Base-by-base conservation (phyloP, 2,329 filamentous ascomycete genomes). In the Phyllosticta citriasiana region DNA sequence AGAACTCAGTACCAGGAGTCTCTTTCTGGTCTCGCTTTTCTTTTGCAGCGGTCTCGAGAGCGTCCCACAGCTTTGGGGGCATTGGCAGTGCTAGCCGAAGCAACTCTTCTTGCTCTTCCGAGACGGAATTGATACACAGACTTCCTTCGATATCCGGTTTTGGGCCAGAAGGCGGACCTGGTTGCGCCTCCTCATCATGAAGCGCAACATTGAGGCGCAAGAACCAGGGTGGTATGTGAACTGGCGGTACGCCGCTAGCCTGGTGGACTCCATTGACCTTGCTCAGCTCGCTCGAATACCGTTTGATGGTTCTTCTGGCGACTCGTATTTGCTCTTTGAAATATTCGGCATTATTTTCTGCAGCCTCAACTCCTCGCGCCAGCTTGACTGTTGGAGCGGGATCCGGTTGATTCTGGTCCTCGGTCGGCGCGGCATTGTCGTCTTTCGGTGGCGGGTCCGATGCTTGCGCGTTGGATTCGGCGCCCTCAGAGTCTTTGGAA, bases 161-260 rank as follows among this genome's bases (percentile, higher is more conserved):
- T 8, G 10, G 12, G 9, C 33, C 24, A 54, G 59, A 26, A 4
- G 51, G 59, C n/a, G 55, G 54, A 35, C 63, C 63, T 60, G 62
- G 65, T 53, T 61, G 62, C 59, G 59, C 40, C 40, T 76, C 40
- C 40, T 76, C 71, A 33, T 77, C 71, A 30, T 71, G 67, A 9
- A 78, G 67, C 55, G 70, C 69, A 27, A 88, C 78, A 60, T 81
- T 81, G 22, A 75, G 70, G 50, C 79, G 72, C 59, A 84, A 71
- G 64, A 88, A 88, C 71, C 78, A 80, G 61, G 77, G 71, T 0
- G 86, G 84, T 14, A 88, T 73, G 57, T 79, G 75, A 4, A 77
- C 70, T 22, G 75, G 74, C 54, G 73, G 72, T n/a, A 47, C n/a
- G 14, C 40, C 40, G 40, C 40, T 47, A 7, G 40, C 40, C 16